Base-by-base conservation (phyloP, 345 rosid species). In the Citrus glauca region DNA sequence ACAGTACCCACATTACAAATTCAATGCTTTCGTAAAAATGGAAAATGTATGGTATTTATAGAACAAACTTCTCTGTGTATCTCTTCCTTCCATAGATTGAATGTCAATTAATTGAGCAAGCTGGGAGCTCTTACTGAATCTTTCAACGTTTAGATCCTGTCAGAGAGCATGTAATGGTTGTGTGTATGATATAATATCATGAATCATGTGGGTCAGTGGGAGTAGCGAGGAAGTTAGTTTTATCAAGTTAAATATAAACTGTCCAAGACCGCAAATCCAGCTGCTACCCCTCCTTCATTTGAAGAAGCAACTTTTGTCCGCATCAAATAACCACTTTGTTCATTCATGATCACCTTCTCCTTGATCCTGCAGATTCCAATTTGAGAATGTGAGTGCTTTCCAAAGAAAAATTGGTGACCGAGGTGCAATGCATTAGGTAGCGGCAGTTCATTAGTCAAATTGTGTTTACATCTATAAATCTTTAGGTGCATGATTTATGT, bases 231-330 rank as follows among this genome's bases (percentile, higher is more conserved):
- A 71, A 68, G 66, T 22, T 63, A 14, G 13, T 78, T 40, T 79
- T 76, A 60, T 91, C 85, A 91, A 37, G 83, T 94, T 85, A 97
- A 82, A 79, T 94, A 94, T 76, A 94, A 74, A 79, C 99, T 94
- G 79, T 97, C 98, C 87, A 97, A 73, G 57, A 94, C 99, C 5
- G 96, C 97, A 78, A 86, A 94, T 82, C 99, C 99, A 73, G 98
- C 93, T 0, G 90, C 97, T 25, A 97, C 98, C 30, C 99, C 99
- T 16, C 98, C 99, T 94, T 97, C 99, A 75, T 93, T 83, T 62
- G 98, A 91, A 19, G 99, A 93, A 7, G 98, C 86, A 14, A 88
- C 85, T 83, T 93, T 97, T 7, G 98, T 94, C 66, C 98, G 85
- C 98, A 92, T 86, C 85, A 97, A 85, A 78, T 94, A 94, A 77